Evolutionary conservation across 2,329 filamentous ascomycete species (phyloP).

Genomic region (Fonsecaea pedrosoi): DNA sequence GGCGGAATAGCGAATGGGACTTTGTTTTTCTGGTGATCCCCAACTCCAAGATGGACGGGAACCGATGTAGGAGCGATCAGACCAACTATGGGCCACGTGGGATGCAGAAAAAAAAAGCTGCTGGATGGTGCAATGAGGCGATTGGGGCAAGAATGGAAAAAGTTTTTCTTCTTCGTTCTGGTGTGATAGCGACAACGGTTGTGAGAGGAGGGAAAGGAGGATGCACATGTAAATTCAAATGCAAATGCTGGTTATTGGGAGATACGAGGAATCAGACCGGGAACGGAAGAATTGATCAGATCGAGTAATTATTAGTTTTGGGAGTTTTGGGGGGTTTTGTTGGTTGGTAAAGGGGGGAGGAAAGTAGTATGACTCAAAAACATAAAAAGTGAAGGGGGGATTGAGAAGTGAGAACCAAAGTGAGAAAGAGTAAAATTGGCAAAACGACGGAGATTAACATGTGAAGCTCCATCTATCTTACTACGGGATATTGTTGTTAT

Average conservation of each 20-base stretch:
- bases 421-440: not conserved
- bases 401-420: not conserved
- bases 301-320: not conserved
- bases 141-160: not conserved
- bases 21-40: slow-evolving; percentile 1
- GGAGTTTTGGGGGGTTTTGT: not conserved
- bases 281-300: not conserved
- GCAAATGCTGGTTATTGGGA: not conserved
- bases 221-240: not conserved
- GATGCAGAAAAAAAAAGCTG: slow-evolving; percentile 19
- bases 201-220: slow-evolving; percentile 5
- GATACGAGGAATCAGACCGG: not conserved
- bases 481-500: too few species aligned
- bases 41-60: slow-evolving; percentile 10
- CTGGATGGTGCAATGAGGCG: not conserved
- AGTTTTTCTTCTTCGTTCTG: not conserved
- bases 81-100: slow-evolving; percentile 26
- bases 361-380: not conserved
- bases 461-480: not conserved
- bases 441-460: slow-evolving; percentile 18
- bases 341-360: not conserved
- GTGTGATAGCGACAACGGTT: not conserved
- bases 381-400: not conserved
- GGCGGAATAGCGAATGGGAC: slow-evolving; percentile 15
- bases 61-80: not conserved